phyloP scores from a whole-genome alignment of 768 basidiomycete species.

The Suillus subaureus region DNA sequence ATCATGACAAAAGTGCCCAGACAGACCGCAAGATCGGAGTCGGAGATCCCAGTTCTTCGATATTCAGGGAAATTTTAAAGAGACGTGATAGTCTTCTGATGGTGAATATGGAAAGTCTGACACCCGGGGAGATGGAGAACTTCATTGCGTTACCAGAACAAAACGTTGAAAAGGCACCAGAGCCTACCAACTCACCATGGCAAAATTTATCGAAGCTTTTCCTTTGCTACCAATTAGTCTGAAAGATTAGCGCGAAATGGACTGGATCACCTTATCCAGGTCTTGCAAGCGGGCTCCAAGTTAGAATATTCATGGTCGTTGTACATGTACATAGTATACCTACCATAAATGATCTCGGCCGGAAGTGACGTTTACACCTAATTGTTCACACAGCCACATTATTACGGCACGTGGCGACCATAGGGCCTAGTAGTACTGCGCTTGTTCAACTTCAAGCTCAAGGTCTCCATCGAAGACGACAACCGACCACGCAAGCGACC shows the following conservation, averaged over 20 bases:
- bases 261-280: not conserved
- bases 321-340: no score
- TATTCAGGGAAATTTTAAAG: not conserved
- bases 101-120: not conserved
- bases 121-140: not conserved
- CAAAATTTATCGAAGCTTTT: not conserved
- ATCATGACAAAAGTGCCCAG: not conserved
- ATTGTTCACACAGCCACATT: conserved; percentile 1
- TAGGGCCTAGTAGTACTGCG: not conserved
- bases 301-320: not conserved
- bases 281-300: not conserved
- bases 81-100: not conserved
- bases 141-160: not conserved
- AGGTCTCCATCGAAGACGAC: conserved; percentile 4
- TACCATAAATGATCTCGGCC: no score
- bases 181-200: not conserved
- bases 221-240: not conserved
- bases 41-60: not conserved
- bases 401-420: conserved; percentile 3
- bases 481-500: not conserved
- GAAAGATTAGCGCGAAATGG: not conserved
- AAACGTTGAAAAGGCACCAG: not conserved
- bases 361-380: no score
- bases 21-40: not conserved
- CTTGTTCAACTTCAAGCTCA: not conserved